Conservation (phyloP, 2,329 filamentous ascomycete genomes). For the Colletotrichum salicis region DNA sequence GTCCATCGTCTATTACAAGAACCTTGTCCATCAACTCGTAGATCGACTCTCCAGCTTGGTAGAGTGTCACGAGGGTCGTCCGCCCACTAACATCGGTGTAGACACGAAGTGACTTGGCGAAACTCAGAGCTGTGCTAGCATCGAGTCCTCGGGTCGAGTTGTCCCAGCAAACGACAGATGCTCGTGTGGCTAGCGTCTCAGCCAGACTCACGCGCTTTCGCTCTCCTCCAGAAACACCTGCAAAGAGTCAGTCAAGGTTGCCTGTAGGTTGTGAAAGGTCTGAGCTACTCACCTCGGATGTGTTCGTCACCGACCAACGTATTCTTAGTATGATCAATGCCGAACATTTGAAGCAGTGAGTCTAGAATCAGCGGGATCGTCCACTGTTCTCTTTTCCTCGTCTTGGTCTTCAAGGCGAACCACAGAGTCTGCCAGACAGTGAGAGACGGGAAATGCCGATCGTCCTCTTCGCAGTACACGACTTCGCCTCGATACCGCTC, state of each 20-base stretch:
- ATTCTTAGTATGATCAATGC: constrained; percentile 78
- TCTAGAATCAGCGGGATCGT: constrained; percentile 76
- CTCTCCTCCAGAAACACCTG: constrained; percentile 77
- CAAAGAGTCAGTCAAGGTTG: not conserved
- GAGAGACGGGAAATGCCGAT: constrained; percentile 77
- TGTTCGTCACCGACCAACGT: constrained; percentile 80
- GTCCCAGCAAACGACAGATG: constrained; percentile 81
- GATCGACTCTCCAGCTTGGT: constrained; percentile 56
- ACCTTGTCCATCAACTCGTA: constrained; percentile 78
- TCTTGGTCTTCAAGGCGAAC: constrained; percentile 81
- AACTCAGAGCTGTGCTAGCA: constrained; percentile 81
- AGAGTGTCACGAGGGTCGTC: constrained; percentile 55
- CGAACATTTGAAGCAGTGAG: constrained; percentile 80
- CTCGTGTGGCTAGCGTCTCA: constrained; percentile 79
- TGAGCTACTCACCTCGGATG: constrained; percentile 63
- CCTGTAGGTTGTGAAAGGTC: no score
- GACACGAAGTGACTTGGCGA: constrained; percentile 74
- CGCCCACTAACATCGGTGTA: constrained; percentile 82
- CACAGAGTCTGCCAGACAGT: constrained; percentile 82
- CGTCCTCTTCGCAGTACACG: constrained; percentile 82
- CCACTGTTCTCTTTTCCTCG: constrained; percentile 70
- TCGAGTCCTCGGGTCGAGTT: constrained; percentile 85
- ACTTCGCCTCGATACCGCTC: constrained; percentile 80
- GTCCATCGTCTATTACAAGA: constrained; percentile 78
- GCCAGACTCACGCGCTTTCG: constrained; percentile 83